Percentiles rank a stretch among this genome's conserved stretches.
Evolutionary conservation across 176 grass and related monocot genomes (phyloP).

Genomic region (Aegilops bicornis): DNA sequence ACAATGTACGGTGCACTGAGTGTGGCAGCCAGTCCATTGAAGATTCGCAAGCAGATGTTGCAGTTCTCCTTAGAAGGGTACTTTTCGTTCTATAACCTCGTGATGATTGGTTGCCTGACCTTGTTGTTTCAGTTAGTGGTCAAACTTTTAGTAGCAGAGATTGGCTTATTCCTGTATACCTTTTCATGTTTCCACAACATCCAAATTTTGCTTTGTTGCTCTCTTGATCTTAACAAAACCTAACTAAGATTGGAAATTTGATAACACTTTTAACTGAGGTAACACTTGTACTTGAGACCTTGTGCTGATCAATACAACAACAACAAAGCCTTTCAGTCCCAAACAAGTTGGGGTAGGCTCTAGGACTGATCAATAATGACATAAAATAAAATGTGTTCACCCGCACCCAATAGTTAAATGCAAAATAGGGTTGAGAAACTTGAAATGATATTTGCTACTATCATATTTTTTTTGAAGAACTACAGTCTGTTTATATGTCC

Average conservation of each 20-base stretch:
- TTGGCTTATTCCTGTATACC: background rate
- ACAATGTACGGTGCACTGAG: constrained; percentile 93
- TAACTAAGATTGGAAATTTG: background rate
- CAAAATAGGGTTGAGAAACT: background rate
- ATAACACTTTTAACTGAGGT: background rate
- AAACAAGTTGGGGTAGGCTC: background rate
- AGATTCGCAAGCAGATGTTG: constrained; percentile 95
- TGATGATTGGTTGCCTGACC: background rate
- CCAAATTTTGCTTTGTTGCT: background rate
- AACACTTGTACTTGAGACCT: background rate
- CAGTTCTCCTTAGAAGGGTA: constrained; percentile 94
- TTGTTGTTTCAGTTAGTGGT: background rate
- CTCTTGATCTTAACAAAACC: background rate
- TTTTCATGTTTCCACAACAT: background rate
- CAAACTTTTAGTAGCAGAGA: background rate
- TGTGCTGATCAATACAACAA: background rate
- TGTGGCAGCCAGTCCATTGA: constrained; percentile 98
- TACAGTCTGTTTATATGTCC: too few species aligned
- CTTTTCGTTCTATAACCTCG: background rate
- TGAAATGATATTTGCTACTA: background rate
- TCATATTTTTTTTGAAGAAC: too few species aligned
- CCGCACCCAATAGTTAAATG: background rate
- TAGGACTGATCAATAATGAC: background rate
- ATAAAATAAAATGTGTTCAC: background rate
- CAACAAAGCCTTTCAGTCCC: too few species aligned